Base-by-base conservation (phyloP, 2,329 filamentous ascomycete species). In the Colletotrichum sp. region DNA sequence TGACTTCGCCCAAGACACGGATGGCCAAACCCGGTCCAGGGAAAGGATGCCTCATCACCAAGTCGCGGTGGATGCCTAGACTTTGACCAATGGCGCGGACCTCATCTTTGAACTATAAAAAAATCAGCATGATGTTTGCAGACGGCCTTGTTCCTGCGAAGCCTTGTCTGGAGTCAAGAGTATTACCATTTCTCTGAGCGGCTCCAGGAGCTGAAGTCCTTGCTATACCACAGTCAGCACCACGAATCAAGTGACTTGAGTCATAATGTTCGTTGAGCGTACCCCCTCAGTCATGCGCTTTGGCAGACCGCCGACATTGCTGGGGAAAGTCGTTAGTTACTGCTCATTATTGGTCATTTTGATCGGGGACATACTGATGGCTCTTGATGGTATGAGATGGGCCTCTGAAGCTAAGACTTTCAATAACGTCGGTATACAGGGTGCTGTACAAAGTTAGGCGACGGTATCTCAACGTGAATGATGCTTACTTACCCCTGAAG, bases 1-100 rank as follows among this genome's bases (percentile, higher is more conserved):
- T 98, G 16, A 98, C 93, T 80, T 98, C 96, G 44, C 96, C 96
- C 1, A 98, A 88, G 76, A 98, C 93, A 69, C 95, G 90, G 79
- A 97, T 94, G 16, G 91, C 95, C 77, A 98, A 92, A 68, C 86
- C 90, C 0, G 88, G 93, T 55, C 94, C 94, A 0, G 93, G 93
- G 66, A 95, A 96, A 28, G 94, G 94, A 81, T 96, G 94, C 36
- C 95, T 88, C 91, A 92, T 94, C 71, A 96, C 93, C 9, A 96
- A 82, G 34, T 82, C 80, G 39, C 81, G 79, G 70, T 84, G 79
- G 39, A 86, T 82, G 6, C 79, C 78, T 5, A 86, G 77, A 62
- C 83, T 78, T 4, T 81, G 79, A 15, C 82, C 83, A 32, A 85
- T 76, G 3, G 72, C 79, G 55, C 83, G 78, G 3, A 84, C 79